Conservation (phyloP, 2,329 filamentous ascomycete species). For the Aspergillus costaricaensis region DNA sequence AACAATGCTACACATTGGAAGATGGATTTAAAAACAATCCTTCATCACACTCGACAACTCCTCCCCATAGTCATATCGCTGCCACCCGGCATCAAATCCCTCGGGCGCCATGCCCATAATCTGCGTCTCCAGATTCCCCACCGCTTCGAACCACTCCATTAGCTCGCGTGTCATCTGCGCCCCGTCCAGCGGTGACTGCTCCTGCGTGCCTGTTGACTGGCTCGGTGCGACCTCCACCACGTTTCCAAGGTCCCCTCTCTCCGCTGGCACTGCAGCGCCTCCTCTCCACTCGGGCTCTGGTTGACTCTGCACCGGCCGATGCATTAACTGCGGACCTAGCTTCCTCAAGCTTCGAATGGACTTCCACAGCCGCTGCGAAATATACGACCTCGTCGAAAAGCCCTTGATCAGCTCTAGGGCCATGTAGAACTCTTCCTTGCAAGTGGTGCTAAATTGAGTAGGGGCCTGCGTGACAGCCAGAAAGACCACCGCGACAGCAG, state of each 20-base stretch:
- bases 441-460: constrained; percentile 57
- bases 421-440: constrained; percentile 66
- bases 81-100: constrained; percentile 25
- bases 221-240: background rate
- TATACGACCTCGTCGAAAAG: constrained; percentile 60
- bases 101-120: constrained; percentile 37
- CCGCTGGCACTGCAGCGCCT: background rate
- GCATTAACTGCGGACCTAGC: constrained; percentile 58
- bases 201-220: constrained; percentile 40
- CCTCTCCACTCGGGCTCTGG: constrained; percentile 7
- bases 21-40: constrained; percentile 39
- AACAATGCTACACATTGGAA: too few relatives aligned
- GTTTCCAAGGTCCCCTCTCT: background rate
- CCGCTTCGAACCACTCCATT: constrained; percentile 63
- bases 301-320: background rate
- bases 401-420: constrained; percentile 64
- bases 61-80: constrained; percentile 52
- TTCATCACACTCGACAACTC: constrained; percentile 61
- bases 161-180: constrained; percentile 61
- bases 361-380: constrained; percentile 64
- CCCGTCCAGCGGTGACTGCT: constrained; percentile 47
- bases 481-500: constrained; percentile 63
- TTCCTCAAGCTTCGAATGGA: constrained; percentile 63
- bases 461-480: constrained; percentile 65
- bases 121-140: constrained; percentile 54